Evolutionary conservation across 306 rosid species (phyloP).

Genomic region (Boehmeria nivea): DNA sequence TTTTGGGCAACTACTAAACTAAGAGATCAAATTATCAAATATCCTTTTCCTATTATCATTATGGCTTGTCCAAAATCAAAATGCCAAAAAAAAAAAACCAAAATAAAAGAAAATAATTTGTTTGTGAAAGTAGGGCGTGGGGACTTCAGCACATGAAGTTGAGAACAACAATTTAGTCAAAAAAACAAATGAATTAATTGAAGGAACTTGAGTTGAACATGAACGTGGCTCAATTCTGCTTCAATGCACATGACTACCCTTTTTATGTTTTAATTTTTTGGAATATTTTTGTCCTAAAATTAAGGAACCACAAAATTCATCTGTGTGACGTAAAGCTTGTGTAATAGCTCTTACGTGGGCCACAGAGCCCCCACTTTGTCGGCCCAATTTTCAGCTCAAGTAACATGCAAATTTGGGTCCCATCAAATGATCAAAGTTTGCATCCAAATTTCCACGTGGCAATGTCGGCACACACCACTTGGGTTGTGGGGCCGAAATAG

Average conservation of each 20-base stretch:
- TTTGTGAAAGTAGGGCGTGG: background rate
- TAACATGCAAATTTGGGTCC: constrained; percentile 24
- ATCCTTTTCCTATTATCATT: background rate
- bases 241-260: constrained; percentile 9
- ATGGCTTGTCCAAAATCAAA: no score
- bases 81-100: background rate
- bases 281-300: background rate
- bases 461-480: background rate
- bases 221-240: background rate
- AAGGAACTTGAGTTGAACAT: no score
- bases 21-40: background rate
- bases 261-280: background rate
- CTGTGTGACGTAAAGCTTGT: background rate
- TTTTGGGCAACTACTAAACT: no score
- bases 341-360: background rate
- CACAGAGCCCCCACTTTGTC: background rate
- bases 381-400: background rate
- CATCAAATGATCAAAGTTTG: background rate
- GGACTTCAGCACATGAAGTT: constrained; percentile 7
- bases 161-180: background rate
- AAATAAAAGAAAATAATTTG: background rate
- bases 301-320: background rate
- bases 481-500: background rate
- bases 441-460: background rate
- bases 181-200: background rate